Conservation (phyloP, 306 rosid genomes). For the Herpetospermum pedunculosum region DNA sequence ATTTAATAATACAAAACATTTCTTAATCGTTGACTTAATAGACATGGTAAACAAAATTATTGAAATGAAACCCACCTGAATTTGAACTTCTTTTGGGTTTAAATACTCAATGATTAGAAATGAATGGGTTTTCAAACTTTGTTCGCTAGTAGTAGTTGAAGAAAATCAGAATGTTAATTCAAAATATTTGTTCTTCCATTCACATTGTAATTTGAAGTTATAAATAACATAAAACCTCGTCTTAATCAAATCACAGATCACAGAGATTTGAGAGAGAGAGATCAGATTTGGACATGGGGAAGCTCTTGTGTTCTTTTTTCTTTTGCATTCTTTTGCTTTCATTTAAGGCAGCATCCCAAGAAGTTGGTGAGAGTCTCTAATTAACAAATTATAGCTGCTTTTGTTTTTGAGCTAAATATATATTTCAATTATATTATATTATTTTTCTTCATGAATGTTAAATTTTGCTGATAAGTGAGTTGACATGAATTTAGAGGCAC, state of each 20-base stretch:
- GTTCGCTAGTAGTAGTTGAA: background rate
- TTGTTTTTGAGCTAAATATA: no score
- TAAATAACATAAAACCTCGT: background rate
- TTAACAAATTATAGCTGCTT: no score
- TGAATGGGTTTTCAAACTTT: background rate
- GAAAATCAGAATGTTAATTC: background rate
- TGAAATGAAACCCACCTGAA: background rate
- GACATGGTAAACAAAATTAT: background rate
- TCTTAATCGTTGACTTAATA: background rate
- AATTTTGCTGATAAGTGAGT: no score
- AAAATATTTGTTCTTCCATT: background rate
- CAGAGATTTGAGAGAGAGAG: background rate
- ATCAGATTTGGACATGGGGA: background rate
- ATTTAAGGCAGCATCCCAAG: slow-evolving; percentile 1
- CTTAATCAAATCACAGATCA: background rate
- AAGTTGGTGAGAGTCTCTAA: slow-evolving; percentile 3
- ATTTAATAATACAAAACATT: background rate
- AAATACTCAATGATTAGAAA: background rate
- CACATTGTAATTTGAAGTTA: background rate
- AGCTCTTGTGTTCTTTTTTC: background rate
- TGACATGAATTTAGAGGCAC: no score
- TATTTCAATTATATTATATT: background rate
- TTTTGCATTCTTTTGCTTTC: slow-evolving; percentile 2
- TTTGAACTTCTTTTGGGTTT: background rate
- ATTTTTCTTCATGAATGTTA: background rate